Percentiles rank a stretch among this genome's conserved stretches.
These are phyloP conservation scores for Tetradesmus lagerheimii DNA, from an alignment of 139 green algal genomes.

Conservation along the genomic window DNA sequence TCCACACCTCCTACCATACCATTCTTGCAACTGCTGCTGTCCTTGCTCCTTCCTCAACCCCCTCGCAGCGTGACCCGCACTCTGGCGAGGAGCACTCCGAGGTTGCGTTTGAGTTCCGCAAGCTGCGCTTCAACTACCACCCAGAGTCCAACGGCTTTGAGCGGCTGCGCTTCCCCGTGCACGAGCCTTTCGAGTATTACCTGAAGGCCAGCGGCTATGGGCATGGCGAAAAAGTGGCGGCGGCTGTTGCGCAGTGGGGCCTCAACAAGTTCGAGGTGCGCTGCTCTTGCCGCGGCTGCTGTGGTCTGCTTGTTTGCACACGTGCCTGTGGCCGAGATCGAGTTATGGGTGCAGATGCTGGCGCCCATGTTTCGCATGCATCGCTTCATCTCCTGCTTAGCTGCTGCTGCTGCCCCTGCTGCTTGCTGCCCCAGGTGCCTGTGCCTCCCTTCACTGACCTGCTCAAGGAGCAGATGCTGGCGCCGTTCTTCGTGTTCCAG, in stretches of 20 bases:
- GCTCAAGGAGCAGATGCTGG: slow-evolving; percentile 94
- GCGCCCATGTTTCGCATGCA: slow-evolving; percentile 99
- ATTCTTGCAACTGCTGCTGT: not conserved
- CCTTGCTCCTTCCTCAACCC: not conserved
- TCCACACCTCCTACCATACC: too few species aligned
- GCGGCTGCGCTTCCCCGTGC: slow-evolving; percentile 66
- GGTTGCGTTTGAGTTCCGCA: slow-evolving; percentile 84
- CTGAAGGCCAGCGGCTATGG: slow-evolving; percentile 45
- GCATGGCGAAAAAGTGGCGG: slow-evolving; percentile 39
- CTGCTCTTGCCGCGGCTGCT: slow-evolving; percentile 47
- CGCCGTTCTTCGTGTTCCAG: slow-evolving; percentile 98
- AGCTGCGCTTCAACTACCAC: slow-evolving; percentile 83
- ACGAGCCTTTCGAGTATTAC: slow-evolving; percentile 50
- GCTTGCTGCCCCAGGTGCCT: slow-evolving; percentile 69
- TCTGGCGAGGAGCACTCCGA: slow-evolving; percentile 56
- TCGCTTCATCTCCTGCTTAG: slow-evolving; percentile 60
- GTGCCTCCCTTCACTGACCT: slow-evolving; percentile 82
- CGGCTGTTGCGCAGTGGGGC: slow-evolving; percentile 75
- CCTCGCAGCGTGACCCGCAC: slow-evolving; percentile 47
- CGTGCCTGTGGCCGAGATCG: too few species aligned
- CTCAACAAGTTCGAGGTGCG: slow-evolving; percentile 75
- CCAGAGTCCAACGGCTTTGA: slow-evolving; percentile 62
- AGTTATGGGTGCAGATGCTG: slow-evolving; percentile 92
- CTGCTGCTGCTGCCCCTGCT: not conserved
- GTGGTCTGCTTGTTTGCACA: too few species aligned